phyloP scores from a whole-genome alignment of 495 filamentous ascomycete species.

The Hypomontagnella monticulosa region DNA sequence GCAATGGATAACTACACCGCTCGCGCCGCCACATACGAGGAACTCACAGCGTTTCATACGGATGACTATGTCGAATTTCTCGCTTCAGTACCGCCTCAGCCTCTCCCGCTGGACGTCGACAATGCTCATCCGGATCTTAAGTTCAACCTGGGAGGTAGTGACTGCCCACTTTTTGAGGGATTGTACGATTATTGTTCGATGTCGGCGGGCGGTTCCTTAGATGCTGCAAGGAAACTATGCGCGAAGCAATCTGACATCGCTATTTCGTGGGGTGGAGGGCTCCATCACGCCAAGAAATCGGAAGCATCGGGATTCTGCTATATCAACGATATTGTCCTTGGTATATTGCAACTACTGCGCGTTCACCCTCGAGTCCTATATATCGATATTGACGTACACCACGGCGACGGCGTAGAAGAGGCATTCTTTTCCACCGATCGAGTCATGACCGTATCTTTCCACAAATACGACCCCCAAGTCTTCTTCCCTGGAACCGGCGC shows the following conservation, averaged over 20 bases:
- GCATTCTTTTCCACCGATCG: constrained; percentile 97
- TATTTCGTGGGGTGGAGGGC: constrained; percentile 97
- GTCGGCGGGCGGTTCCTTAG: constrained; percentile 88
- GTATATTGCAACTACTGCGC: constrained; percentile 87
- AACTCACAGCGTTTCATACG: constrained; percentile 87
- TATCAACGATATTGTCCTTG: constrained; percentile 97
- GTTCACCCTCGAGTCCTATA: constrained; percentile 93
- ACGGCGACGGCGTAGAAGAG: constrained; percentile 96
- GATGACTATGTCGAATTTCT: constrained; percentile 92
- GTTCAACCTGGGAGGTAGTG: constrained; percentile 87
- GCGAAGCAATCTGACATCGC: constrained; percentile 91
- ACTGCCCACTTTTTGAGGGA: constrained; percentile 97
- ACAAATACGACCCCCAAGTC: constrained; percentile 88
- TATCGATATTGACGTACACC: constrained; percentile 98
- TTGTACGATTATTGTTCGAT: constrained; percentile 94
- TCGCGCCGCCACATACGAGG: constrained; percentile 83
- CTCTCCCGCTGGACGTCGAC: constrained; percentile 60
- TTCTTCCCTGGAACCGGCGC: constrained; percentile 98
- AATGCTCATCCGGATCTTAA: constrained; percentile 61
- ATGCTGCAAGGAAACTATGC: constrained; percentile 89
- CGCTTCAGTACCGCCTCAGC: constrained; percentile 59
- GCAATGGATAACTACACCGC: constrained; percentile 94
- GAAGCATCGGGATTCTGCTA: constrained; percentile 98
- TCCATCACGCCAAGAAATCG: constrained; percentile 97
- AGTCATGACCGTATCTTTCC: constrained; percentile 95